These are phyloP conservation scores for Xylariales sp. DNA, from an alignment of 2,329 filamentous ascomycete species.

Conservation along the genomic window DNA sequence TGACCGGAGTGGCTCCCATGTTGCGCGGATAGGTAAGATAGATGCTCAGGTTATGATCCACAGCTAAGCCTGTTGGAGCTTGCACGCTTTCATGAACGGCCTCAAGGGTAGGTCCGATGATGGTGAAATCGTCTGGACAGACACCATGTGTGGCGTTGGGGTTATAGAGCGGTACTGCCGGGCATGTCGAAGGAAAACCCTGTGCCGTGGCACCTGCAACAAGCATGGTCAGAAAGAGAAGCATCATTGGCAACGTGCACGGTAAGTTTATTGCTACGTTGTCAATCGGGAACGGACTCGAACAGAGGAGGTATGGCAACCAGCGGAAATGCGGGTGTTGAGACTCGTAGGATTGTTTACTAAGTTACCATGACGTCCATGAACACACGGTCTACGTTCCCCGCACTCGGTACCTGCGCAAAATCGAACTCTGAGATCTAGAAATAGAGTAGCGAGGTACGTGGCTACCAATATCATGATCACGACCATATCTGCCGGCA, in stretches of 20 bases:
- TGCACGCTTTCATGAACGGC: conserved; percentile 31
- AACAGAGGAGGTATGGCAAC: background rate
- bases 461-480: no score
- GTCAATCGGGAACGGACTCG: background rate
- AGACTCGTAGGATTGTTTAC: background rate
- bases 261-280: no score
- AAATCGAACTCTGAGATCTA: no score
- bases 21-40: conserved; percentile 39
- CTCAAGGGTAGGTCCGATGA: conserved; percentile 30
- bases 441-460: no score
- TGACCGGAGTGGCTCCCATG: conserved; percentile 28
- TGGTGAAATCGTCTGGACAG: conserved; percentile 24
- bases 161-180: background rate
- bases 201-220: background rate
- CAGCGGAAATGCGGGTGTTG: background rate
- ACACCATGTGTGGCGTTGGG: conserved; percentile 2
- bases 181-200: conserved; percentile 5
- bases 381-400: background rate
- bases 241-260: no score
- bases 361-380: background rate
- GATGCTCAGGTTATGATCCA: conserved; percentile 30
- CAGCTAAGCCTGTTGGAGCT: conserved; percentile 33
- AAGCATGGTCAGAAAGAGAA: background rate
- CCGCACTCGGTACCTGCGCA: no score
- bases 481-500: no score